Evolutionary conservation across 176 grass and related monocot species (phyloP).

Genomic region (Tillandsia leiboldiana): DNA sequence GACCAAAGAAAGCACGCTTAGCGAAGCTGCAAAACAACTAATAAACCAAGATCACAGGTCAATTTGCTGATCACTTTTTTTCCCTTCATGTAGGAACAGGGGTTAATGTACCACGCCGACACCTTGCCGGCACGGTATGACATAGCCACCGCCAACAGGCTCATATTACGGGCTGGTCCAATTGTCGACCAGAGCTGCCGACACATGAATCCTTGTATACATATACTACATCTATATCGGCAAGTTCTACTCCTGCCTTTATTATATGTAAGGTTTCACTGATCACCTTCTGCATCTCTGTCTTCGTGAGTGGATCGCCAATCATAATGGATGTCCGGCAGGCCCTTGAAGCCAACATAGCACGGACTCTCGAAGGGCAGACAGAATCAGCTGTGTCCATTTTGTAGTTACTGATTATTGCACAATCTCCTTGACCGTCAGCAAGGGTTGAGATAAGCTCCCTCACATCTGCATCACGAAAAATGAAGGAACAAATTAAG

Average conservation of each 20-base stretch:
- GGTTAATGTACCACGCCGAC: no score
- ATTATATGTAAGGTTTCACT: conserved; percentile 3
- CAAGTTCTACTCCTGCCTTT: conserved; percentile 5
- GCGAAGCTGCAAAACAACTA: not conserved
- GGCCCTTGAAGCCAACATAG: conserved; percentile 95
- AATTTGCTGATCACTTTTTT: no score
- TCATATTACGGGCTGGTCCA: no score
- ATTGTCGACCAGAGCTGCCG: no score
- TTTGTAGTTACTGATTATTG: conserved; percentile 83
- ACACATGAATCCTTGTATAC: not conserved
- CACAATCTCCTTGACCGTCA: conserved; percentile 76
- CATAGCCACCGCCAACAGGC: no score
- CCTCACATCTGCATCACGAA: conserved; percentile 61
- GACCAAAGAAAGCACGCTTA: not conserved
- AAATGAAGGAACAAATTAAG: not conserved
- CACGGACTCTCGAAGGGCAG: conserved; percentile 87
- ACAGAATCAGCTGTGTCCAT: conserved; percentile 61
- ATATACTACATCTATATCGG: not conserved
- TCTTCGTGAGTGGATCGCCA: conserved; percentile 84
- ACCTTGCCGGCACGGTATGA: no score
- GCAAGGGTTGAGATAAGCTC: conserved; percentile 78
- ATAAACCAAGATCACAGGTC: no score
- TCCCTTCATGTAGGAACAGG: no score
- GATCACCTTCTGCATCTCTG: conserved; percentile 82
- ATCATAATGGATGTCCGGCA: conserved; percentile 83